Evolutionary conservation across 129 eudicot genomes (phyloP).

Genomic region (Calendula officinalis): DNA sequence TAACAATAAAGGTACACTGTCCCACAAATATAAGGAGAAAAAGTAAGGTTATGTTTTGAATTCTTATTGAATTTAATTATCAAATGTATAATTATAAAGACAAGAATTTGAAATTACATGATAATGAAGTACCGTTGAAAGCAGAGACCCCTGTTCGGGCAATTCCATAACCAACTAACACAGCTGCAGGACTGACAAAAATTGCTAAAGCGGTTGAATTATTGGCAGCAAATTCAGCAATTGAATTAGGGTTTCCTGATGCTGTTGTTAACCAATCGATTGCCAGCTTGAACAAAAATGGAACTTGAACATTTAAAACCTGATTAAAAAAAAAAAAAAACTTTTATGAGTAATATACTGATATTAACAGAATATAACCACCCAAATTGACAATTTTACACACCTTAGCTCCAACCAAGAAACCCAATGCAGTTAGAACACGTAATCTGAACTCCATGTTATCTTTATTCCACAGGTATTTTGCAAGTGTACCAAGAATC

Average conservation of each 20-base stretch:
- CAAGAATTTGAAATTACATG: conserved; percentile 58
- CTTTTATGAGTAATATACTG: conserved; percentile 13
- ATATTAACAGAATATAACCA: background rate
- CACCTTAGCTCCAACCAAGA: conserved; percentile 93
- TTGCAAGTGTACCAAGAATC: conserved; percentile 70
- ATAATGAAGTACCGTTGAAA: conserved; percentile 81
- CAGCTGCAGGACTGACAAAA: conserved; percentile 90
- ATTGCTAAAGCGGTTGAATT: conserved; percentile 76
- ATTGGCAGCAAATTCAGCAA: conserved; percentile 73
- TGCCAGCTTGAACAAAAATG: conserved; percentile 88
- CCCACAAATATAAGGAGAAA: conserved; percentile 5
- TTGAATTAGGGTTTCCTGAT: conserved; percentile 65
- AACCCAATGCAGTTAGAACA: conserved; percentile 75
- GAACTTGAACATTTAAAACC: conserved; percentile 98
- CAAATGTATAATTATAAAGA: conserved; percentile 21
- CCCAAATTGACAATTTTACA: background rate
- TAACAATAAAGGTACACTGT: background rate
- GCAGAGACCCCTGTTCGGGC: conserved; percentile 92
- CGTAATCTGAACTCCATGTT: conserved; percentile 80
- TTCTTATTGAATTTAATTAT: background rate
- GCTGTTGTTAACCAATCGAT: conserved; percentile 89
- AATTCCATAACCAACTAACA: conserved; percentile 85
- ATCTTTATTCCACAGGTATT: conserved; percentile 90
- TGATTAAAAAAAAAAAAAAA: conserved; percentile 25
- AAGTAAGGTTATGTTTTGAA: conserved; percentile 12